Evolutionary conservation across 768 basidiomycete species (phyloP), one percentile per base, ranked within the genome.

Genomic region (Nidularia pulvinata): DNA sequence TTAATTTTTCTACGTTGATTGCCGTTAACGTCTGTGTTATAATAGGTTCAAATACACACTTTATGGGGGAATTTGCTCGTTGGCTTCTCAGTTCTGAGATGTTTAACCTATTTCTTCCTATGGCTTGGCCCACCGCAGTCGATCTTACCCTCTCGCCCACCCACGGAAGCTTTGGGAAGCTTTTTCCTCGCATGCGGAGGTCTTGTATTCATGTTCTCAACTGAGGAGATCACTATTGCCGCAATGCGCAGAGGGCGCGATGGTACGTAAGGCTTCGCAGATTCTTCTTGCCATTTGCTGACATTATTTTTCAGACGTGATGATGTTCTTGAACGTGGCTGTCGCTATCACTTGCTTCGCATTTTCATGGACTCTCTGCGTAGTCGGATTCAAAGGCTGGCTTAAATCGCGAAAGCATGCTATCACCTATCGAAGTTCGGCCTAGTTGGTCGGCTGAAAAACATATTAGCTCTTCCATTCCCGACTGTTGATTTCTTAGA

Each of bases 101-200:
- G 88, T 64, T 61, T 95, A 37, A 98, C 95, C 1, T 98, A 98
- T 67, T 92, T 95, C 73, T 94, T 98, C 83, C 78, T 96, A 39
- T 98, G 91, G 91, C 77, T 95, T 45, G 77, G 80, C 32, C 95
- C 95, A 10, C 89, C 93, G 6, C 79, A 80, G 10, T 93, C 92
- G 1, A 77, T 88, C n/a, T 80, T 93, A 11, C 96, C 96, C 1
- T 92, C 91, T 11, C 85, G 95, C 7, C 96, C 96, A 5, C 96
- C 95, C 0, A 95, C 95, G 0, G 96, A 98, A 73, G 89, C 89
- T 5, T 71, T 98, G 39, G 91, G 88, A 13, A 83, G 91, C 54
- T 91, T 98, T 70, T 90, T 89, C 72, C 76, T 95, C 48, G 83
- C 94, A 6, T 88, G 88, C 51, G 95, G 95, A 46, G 96, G 96